phyloP scores from a whole-genome alignment of 495 filamentous ascomycete species.

The Polyplosphaeria fusca region DNA sequence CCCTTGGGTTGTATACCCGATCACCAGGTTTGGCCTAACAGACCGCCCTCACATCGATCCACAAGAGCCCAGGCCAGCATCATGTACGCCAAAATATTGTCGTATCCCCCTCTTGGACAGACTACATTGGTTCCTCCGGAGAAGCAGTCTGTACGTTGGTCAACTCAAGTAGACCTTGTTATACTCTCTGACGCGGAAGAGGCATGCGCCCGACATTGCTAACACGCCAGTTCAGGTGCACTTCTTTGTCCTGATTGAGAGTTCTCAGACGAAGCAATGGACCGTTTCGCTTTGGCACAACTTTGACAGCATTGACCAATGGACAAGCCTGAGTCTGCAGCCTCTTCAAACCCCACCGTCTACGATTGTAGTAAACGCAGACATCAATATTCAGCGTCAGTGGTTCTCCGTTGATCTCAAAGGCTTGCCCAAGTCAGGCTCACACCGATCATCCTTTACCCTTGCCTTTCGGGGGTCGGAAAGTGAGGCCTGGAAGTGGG shows the following conservation, averaged over 20 bases:
- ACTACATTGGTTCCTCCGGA: slow-evolving; percentile 52
- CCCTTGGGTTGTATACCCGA: too few relatives aligned
- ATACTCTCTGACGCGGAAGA: too few relatives aligned
- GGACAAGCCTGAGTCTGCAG: slow-evolving; percentile 49
- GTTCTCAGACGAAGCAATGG: slow-evolving; percentile 58
- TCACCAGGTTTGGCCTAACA: too few relatives aligned
- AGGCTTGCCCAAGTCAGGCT: slow-evolving; percentile 35
- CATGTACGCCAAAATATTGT: slow-evolving; percentile 54
- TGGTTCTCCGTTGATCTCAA: slow-evolving; percentile 44
- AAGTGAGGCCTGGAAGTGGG: slow-evolving; percentile 69
- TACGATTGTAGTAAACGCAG: slow-evolving; percentile 12
- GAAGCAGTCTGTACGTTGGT: slow-evolving; percentile 11
- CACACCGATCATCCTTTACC: slow-evolving; percentile 62
- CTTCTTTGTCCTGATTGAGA: slow-evolving; percentile 72
- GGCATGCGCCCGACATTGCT: too few relatives aligned
- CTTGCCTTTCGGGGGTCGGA: slow-evolving; percentile 63
- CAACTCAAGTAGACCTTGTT: too few relatives aligned
- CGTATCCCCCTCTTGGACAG: slow-evolving; percentile 68
- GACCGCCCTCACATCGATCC: background rate
- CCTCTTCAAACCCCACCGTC: slow-evolving; percentile 44
- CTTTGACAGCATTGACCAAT: slow-evolving; percentile 44
- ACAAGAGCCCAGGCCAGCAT: background rate
- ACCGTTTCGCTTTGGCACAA: slow-evolving; percentile 78
- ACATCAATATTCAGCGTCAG: slow-evolving; percentile 24
- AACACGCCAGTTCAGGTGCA: too few relatives aligned